These are phyloP conservation scores for Heterobasidion parviporum DNA, from an alignment of 1,284 basidiomycete genomes.

Conservation along the genomic window DNA sequence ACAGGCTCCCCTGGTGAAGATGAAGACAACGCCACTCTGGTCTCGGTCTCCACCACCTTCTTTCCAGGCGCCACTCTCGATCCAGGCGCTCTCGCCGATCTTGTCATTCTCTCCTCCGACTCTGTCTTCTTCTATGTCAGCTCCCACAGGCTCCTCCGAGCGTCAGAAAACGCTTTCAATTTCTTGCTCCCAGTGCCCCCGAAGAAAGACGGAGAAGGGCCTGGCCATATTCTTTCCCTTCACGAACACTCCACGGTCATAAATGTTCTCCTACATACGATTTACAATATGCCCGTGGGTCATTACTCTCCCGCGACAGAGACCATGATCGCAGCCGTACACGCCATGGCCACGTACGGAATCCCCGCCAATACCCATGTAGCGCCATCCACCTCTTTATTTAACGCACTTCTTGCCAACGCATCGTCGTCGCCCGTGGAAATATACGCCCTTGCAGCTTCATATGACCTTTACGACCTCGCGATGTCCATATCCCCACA, in stretches of 20 bases:
- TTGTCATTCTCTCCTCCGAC: constrained; percentile 61
- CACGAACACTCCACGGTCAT: constrained; percentile 23
- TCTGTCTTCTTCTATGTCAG: constrained; percentile 58
- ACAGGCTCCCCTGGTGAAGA: constrained; percentile 25
- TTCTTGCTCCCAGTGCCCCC: constrained; percentile 19
- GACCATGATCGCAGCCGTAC: constrained; percentile 18
- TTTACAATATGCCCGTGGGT: constrained; percentile 22
- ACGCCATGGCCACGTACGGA: constrained; percentile 21
- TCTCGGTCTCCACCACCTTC: constrained; percentile 76
- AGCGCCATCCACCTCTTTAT: constrained; percentile 17
- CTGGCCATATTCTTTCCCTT: constrained; percentile 23
- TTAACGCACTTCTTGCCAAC: constrained; percentile 20
- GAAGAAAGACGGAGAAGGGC: constrained; percentile 12
- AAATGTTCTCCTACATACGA: constrained; percentile 27
- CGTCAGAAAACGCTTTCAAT: constrained; percentile 30
- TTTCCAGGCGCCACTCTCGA: constrained; percentile 57
- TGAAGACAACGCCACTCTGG: constrained; percentile 32
- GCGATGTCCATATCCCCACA: constrained; percentile 26
- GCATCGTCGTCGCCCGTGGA: constrained; percentile 24
- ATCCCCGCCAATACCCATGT: constrained; percentile 15
- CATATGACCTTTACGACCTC: constrained; percentile 23
- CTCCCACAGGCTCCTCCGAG: constrained; percentile 22
- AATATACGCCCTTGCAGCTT: constrained; percentile 28
- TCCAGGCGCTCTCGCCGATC: constrained; percentile 39
- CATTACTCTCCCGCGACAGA: constrained; percentile 21